Evolutionary conservation across 768 basidiomycete genomes (phyloP), one percentile per base, ranked within the genome.

Genomic region (Pseudohyphozyma bogoriensis): DNA sequence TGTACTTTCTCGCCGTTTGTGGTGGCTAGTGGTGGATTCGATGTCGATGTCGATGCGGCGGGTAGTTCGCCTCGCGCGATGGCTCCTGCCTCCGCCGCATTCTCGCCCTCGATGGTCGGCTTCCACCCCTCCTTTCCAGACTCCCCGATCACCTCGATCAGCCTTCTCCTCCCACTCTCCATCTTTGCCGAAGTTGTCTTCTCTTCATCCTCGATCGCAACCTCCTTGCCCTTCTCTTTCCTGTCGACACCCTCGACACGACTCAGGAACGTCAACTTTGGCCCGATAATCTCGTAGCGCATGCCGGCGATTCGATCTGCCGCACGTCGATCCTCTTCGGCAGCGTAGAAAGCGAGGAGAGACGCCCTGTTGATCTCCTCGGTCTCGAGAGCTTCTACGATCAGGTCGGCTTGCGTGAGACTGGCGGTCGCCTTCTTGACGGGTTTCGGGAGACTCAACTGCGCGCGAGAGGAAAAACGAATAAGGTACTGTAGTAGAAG

Each of bases 301-400:
- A 75, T 22, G 77, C 77, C 29, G 81, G 83, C 35, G 81, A 81
- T 28, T 1, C 68, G 62, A n/a, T 66, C 68, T 4, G 35, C 42
- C 69, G 80, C 82, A 11, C 87, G 81, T 66, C 86, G 88, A 73
- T 88, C 87, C 69, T 87, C 88, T 67, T 92, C 89, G 3, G 82
- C 73, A 52, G 78, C 80, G 32, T 91, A 81, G 69, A 90, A 91
- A 66, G 89, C 81, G 37, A 81, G 78, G 64, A 91, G 86, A 50
- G 87, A 83, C 8, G 78, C 78, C 26, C 84, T 82, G 71, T 92
- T 92, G 0, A 84, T 83, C 72, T 89, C 89, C 72, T 91, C 89
- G 55, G 83, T 87, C 68, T 89, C 86, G 22, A 91, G 80, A 0
- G 89, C 89, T 10, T 81, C 81, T 3, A 82, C 83, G 58, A 92